A percentile compares a stretch with the other conserved stretches of the same genome.
phyloP scores from a whole-genome alignment of 129 eudicot genomes.

The Ambrosia artemisiifolia region DNA sequence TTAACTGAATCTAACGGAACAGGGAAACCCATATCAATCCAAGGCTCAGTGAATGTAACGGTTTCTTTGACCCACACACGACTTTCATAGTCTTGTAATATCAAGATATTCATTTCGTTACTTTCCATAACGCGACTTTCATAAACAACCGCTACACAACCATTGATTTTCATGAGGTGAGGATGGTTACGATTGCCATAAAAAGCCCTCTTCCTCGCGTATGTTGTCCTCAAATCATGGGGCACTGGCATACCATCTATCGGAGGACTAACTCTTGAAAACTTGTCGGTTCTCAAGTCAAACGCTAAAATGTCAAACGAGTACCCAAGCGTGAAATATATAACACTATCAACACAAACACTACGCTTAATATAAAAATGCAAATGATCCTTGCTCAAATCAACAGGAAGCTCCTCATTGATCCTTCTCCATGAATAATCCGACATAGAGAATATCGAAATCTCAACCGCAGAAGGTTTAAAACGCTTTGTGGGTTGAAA shows the following conservation, averaged over 20 bases:
- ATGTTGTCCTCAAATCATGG: background rate
- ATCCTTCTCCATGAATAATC: slow-evolving; percentile 8
- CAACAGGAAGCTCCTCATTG: background rate
- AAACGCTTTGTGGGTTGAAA: too few relatives aligned
- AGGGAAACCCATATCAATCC: background rate
- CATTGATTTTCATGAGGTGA: background rate
- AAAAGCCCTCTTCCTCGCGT: too few relatives aligned
- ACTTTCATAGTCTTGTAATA: slow-evolving; percentile 11
- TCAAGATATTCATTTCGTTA: slow-evolving; percentile 14
- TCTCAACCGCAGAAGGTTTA: background rate
- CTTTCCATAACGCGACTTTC: background rate
- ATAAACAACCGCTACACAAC: background rate
- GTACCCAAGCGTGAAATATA: background rate
- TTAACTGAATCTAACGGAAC: background rate
- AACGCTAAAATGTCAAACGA: slow-evolving; percentile 2
- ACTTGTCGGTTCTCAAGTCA: slow-evolving; percentile 15
- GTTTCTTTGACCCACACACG: slow-evolving; percentile 23
- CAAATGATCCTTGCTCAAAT: background rate
- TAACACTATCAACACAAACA: slow-evolving; percentile 12
- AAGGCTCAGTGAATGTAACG: background rate
- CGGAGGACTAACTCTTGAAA: background rate
- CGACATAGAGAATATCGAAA: background rate
- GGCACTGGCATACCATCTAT: background rate
- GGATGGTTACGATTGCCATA: background rate
- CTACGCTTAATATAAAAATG: background rate